These are phyloP conservation scores for Zygosaccharomyces sapae DNA, from an alignment of 1,139 yeast genomes.

Conservation along the genomic window DNA sequence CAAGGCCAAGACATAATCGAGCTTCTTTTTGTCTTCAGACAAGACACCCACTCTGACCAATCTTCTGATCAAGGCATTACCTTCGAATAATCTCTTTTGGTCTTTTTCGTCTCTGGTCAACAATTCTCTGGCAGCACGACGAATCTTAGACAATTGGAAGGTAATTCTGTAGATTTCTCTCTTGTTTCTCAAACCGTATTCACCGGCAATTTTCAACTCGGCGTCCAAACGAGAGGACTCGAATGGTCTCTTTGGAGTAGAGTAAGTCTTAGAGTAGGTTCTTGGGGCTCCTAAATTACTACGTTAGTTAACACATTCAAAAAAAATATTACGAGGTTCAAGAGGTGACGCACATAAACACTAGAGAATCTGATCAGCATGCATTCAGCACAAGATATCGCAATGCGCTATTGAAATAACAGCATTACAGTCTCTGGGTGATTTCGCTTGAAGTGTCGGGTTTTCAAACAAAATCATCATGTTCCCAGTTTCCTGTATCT, in stretches of 20 bases:
- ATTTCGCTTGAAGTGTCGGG: slow-evolving; percentile 77
- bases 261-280: slow-evolving; percentile 98
- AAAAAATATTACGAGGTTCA: slow-evolving; percentile 13
- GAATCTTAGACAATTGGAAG: slow-evolving; percentile 97
- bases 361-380: slow-evolving; percentile 9
- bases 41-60: slow-evolving; percentile 77
- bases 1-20: slow-evolving; percentile 98
- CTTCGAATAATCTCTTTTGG: slow-evolving; percentile 99
- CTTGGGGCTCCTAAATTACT: slow-evolving; percentile 78
- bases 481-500: slow-evolving; percentile 17
- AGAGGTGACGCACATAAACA: slow-evolving; percentile 11
- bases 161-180: slow-evolving; percentile 70
- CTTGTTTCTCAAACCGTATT: slow-evolving; percentile 99
- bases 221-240: slow-evolving; percentile 99
- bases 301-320: slow-evolving; percentile 13
- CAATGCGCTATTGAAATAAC: neutral
- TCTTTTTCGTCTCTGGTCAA: slow-evolving; percentile 99
- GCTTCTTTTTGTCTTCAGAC: slow-evolving; percentile 99
- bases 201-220: slow-evolving; percentile 99
- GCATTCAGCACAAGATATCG: neutral
- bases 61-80: slow-evolving; percentile 82
- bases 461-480: slow-evolving; percentile 44
- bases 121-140: slow-evolving; percentile 99
- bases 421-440: neutral
- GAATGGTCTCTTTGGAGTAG: slow-evolving; percentile 97